Conservation (phyloP, 257 asterid species). For the Rehmannia glutinosa region DNA sequence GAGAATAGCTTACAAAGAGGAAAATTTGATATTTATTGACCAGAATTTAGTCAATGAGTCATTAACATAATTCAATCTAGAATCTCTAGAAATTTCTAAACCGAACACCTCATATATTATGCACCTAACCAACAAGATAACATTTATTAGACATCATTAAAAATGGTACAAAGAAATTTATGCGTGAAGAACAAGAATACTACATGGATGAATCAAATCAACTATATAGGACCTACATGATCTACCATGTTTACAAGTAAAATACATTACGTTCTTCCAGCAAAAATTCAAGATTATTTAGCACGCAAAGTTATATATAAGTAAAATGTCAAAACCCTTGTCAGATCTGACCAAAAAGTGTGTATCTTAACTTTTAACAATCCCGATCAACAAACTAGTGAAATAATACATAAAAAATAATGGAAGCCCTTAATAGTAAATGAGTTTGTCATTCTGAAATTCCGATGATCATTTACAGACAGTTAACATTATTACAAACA, state of each 20-base stretch:
- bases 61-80: constrained; percentile 21
- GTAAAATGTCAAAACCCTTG: background rate
- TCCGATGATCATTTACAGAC: background rate
- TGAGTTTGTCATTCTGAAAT: background rate
- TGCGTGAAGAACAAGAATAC: constrained; percentile 20
- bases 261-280: background rate
- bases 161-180: background rate
- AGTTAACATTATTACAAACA: background rate
- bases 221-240: background rate
- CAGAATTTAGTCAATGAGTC: constrained; percentile 22
- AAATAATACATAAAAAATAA: background rate
- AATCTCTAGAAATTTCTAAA: constrained; percentile 18
- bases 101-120: constrained; percentile 32
- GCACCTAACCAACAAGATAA: constrained; percentile 3
- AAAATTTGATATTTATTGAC: constrained; percentile 11
- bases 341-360: background rate
- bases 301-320: background rate
- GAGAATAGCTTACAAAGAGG: background rate
- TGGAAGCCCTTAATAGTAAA: background rate
- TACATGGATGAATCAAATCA: background rate
- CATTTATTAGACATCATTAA: background rate
- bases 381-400: background rate
- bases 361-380: background rate
- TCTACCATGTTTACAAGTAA: background rate
- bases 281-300: background rate